A percentile compares a stretch with the other conserved stretches of the same genome.
These are phyloP conservation scores for Puya raimondii DNA, from an alignment of 176 grass and related monocot species.

Conservation along the genomic window DNA sequence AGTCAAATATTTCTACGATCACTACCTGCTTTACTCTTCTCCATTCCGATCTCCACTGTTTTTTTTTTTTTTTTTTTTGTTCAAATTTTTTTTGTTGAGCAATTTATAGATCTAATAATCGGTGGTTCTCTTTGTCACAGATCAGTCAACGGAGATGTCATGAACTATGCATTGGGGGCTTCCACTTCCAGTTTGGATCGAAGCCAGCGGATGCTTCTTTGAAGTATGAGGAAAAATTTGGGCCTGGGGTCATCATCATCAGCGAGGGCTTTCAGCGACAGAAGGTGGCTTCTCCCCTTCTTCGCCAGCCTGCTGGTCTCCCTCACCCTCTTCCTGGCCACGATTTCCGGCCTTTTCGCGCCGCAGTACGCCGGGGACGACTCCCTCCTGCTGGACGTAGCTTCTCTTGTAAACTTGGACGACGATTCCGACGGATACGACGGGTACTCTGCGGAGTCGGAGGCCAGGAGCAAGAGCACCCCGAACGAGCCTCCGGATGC, in stretches of 20 bases:
- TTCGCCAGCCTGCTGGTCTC: conserved; percentile 61
- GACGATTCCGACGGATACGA: too few species aligned
- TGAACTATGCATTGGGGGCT: too few species aligned
- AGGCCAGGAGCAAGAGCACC: conserved; percentile 15
- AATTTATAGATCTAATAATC: too few species aligned
- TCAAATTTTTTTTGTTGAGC: too few species aligned
- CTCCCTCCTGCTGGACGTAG: conserved; percentile 43
- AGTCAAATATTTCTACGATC: too few species aligned
- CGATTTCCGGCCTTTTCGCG: conserved; percentile 58
- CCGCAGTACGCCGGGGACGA: conserved; percentile 30
- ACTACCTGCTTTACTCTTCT: too few species aligned
- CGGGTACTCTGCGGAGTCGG: conserved; percentile 6
- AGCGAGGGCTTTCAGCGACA: conserved; percentile 57
- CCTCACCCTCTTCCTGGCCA: conserved; percentile 51
- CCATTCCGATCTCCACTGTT: too few species aligned
- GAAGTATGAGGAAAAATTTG: conserved; percentile 56
- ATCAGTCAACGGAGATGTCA: too few species aligned
- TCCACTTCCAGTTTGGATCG: too few species aligned
- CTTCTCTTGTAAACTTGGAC: conserved; percentile 44
- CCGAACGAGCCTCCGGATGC: conserved; percentile 29
- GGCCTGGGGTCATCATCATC: conserved; percentile 12
- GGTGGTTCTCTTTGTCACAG: too few species aligned
- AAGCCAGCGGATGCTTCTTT: not conserved
- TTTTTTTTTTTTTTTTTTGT: too few species aligned
- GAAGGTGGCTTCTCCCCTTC: conserved; percentile 81